A percentile compares a stretch with the other conserved stretches of the same genome.
Evolutionary conservation across 2,329 filamentous ascomycete species (phyloP).

Genomic region (Epicoccum nigrum): DNA sequence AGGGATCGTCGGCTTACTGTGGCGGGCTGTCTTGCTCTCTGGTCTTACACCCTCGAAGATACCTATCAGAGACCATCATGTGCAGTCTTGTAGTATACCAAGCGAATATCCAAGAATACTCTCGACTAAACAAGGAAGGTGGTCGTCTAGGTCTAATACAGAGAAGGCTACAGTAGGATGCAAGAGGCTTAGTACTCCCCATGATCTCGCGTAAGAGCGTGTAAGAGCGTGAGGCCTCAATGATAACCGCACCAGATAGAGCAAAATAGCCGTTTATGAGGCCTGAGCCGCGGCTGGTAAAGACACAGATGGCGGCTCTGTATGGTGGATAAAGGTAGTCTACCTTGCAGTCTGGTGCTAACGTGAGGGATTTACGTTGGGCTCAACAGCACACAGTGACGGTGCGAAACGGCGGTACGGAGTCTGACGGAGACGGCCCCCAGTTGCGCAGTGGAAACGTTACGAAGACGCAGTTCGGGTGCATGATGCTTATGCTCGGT

Average conservation of each 20-base stretch:
- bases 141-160: conserved; percentile 9
- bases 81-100: conserved; percentile 10
- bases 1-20: conserved; percentile 12
- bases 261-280: conserved; percentile 13
- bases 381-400: conserved; percentile 5
- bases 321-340: conserved; percentile 16
- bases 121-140: conserved; percentile 18
- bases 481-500: conserved; percentile 3
- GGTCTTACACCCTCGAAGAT: too few species aligned
- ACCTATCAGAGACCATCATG: conserved; percentile 1
- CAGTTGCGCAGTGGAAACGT: background rate
- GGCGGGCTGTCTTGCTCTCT: conserved; percentile 4
- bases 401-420: conserved; percentile 9
- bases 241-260: conserved; percentile 8
- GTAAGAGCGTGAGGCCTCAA: conserved; percentile 9
- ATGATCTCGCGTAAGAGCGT: conserved; percentile 1
- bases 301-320: background rate
- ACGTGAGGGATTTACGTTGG: conserved; percentile 18
- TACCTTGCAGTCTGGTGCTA: conserved; percentile 7
- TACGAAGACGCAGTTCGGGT: background rate
- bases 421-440: background rate
- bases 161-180: conserved; percentile 2
- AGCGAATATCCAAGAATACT: conserved; percentile 7
- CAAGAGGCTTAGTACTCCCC: conserved; percentile 6
- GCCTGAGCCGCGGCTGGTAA: conserved; percentile 10